Base-by-base conservation (phyloP, 139 green algal genomes). In the Chlamydomonas eustigma region DNA sequence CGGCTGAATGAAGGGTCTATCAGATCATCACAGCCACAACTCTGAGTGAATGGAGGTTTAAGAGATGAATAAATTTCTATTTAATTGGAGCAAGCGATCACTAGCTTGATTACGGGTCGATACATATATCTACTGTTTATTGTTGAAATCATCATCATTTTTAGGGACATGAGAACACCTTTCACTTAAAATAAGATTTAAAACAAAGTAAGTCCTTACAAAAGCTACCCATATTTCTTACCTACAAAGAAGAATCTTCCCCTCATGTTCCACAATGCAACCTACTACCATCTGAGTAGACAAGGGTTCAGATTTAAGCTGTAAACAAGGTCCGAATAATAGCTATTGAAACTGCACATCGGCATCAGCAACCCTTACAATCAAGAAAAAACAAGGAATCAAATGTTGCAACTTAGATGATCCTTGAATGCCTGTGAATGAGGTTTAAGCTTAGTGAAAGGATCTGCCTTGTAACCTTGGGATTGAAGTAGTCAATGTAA, bases 381-480 rank as follows among this genome's bases (percentile, higher is more conserved):
- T 97, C 38, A 86, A 76, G 74, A 95, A 97, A 50, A 94, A 84
- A 50, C n/a, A 81, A 75, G 68, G 81, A 86, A 1, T 79, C 44
- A 58, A 64, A 80, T 39, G 37, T 2, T 35, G 51, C 22, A 28
- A n/a, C 3, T 33, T 64, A 18, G 30, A 6, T 78, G n/a, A 37
- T 78, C 80, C 92, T 96, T 25, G 92, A 79, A 76, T 91, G 85
- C 12, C 44, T 89, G 83, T 90, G 79, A 64, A 88, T 89, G 1
- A 92, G 93, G 73, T 97, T 97, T 38, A 86, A 76, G 74, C n/a
- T n/a, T 96, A 97, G 51, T 95, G 84, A 50, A 81, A 75, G 68
- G 81, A 86, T 1, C 80, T 35, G 39, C 75, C 74, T 28, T 30
- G 1, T 33, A 52, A 91, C 80, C 66, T 88, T 89, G 1, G 93